phyloP scores from a whole-genome alignment of 257 asterid species.

The Solanum sejunctum region DNA sequence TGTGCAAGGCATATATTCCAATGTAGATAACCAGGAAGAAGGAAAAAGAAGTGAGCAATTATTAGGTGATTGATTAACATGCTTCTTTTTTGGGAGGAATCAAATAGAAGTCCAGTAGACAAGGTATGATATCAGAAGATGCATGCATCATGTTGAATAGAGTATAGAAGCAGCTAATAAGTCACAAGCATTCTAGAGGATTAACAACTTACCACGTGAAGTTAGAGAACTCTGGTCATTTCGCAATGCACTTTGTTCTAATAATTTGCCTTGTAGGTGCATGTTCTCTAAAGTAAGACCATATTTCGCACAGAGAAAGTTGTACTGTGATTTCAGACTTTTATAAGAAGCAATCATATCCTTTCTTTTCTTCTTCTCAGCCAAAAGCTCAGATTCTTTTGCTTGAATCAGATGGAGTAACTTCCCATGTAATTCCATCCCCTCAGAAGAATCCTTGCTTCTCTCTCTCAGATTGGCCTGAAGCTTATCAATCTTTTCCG shows the following conservation, averaged over 20 bases:
- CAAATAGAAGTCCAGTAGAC: background rate
- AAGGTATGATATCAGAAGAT: background rate
- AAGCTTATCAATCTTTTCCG: slow-evolving; percentile 38
- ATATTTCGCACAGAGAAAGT: slow-evolving; percentile 31
- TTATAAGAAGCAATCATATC: slow-evolving; percentile 27
- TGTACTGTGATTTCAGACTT: slow-evolving; percentile 60
- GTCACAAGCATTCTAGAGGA: background rate
- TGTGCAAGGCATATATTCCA: background rate
- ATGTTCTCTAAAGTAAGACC: slow-evolving; percentile 37
- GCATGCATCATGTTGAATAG: background rate
- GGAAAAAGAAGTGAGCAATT: background rate
- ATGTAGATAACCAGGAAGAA: background rate
- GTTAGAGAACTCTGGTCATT: slow-evolving; percentile 22
- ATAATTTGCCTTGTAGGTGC: slow-evolving; percentile 22
- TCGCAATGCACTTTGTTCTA: slow-evolving; percentile 32
- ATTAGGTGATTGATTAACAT: background rate
- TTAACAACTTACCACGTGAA: slow-evolving; percentile 29
- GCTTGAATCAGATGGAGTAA: slow-evolving; percentile 60
- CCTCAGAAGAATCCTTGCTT: slow-evolving; percentile 41
- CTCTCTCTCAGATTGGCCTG: slow-evolving; percentile 30
- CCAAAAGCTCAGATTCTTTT: slow-evolving; percentile 47
- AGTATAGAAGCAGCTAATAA: background rate
- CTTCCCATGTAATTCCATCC: slow-evolving; percentile 54
- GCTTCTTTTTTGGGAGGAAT: background rate
- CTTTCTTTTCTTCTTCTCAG: slow-evolving; percentile 39